phyloP scores from a whole-genome alignment of 148 eudicot genomes.

The Dysphania ambrosioides region DNA sequence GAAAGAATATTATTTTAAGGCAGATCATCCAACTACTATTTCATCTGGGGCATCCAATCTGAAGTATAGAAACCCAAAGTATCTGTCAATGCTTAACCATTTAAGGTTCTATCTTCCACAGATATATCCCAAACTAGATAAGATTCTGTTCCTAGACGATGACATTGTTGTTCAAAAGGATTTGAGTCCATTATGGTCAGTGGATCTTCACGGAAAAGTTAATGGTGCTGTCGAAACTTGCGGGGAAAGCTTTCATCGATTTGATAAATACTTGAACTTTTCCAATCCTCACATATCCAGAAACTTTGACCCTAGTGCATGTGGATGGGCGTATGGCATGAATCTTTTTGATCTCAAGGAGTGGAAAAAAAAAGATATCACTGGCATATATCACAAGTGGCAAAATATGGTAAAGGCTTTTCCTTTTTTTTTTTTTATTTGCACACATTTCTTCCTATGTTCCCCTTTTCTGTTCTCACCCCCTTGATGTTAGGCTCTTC shows the following conservation, averaged over 20 bases:
- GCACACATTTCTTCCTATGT: background rate
- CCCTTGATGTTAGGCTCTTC: background rate
- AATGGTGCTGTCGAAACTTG: constrained; percentile 96
- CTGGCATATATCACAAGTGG: constrained; percentile 91
- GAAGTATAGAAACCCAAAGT: constrained; percentile 88
- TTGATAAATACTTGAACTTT: constrained; percentile 82
- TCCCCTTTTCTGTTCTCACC: background rate
- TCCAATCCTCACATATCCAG: constrained; percentile 74
- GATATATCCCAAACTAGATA: constrained; percentile 80
- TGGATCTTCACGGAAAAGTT: constrained; percentile 78
- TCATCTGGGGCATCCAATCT: constrained; percentile 72
- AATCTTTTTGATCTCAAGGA: constrained; percentile 81
- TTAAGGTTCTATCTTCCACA: constrained; percentile 82
- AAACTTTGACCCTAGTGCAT: constrained; percentile 78
- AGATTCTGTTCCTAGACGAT: constrained; percentile 85
- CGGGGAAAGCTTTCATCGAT: constrained; percentile 84
- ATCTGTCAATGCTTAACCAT: constrained; percentile 90
- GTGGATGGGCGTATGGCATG: constrained; percentile 99
- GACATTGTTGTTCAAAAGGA: constrained; percentile 90
- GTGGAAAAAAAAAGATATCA: constrained; percentile 75
- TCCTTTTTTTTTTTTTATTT: no score
- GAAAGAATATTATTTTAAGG: constrained; percentile 87
- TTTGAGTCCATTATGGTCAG: constrained; percentile 68
- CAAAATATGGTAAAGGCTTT: constrained; percentile 65
- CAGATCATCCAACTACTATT: constrained; percentile 59